Base-by-base conservation (phyloP, 2,329 filamentous ascomycete genomes). In the Kalaharituber pfeilii region DNA sequence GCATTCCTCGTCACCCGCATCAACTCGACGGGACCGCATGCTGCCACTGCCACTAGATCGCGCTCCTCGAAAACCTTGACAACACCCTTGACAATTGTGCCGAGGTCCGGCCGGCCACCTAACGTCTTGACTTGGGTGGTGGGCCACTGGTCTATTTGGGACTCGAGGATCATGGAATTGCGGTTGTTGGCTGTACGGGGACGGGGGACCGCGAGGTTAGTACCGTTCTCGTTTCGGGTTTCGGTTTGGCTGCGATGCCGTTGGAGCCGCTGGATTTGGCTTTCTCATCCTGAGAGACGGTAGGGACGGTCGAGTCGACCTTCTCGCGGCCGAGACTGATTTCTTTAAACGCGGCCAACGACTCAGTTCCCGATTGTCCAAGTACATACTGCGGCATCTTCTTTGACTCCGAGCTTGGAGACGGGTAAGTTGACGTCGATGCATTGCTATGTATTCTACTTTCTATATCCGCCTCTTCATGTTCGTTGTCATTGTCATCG, bases 11-110 rank as follows among this genome's bases (percentile, higher is more conserved):
- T 71, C 2, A 66, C 64, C 49, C 66, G 65, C 66, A 74, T 71
- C 50, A 76, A 59, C 3, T 67, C 64, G 22, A 67, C 66, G 1
- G 74, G 73, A 2, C 73, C 73, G 62, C 74, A 76, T 1, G 69
- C 73, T 2, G 70, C 72, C 39, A 76, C 67, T 50, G 59, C 57
- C 20, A 63, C 55, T 15, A 56, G 55, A 51, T 62, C 60, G 25
- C 58, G 54, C 33, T 59, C 56, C 28, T 50, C 55, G 13, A 58
- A 57, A 25, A 52, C 53, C 47, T 49, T 60, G 5, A 56, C 54
- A 39, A 58, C 56, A 20, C 54, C 55, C 33, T 51, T 58, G 1
- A 62, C 56, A 30, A 63, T 62, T 5, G 39, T 39, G 11, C 52
- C 53, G 27, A 63, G 47, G 45, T 63, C 59, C 7, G 61, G 60